phyloP scores from a whole-genome alignment of 2,329 filamentous ascomycete species.

The Pseudocercospora crystallina region DNA sequence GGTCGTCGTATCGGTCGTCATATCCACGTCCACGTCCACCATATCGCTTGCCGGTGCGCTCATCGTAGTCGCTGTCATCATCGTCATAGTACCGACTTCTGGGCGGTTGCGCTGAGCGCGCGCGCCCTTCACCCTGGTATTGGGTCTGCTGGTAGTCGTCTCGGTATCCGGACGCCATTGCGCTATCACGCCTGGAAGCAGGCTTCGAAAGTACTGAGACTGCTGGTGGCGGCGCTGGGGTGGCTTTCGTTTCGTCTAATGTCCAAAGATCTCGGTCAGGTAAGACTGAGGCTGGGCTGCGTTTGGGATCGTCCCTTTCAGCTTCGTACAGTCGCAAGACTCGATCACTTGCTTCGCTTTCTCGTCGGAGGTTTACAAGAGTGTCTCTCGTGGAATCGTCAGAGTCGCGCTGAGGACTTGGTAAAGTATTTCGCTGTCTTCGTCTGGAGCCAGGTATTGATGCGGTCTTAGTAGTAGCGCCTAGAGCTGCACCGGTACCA shows the following conservation, averaged over 20 bases:
- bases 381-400: conserved; percentile 11
- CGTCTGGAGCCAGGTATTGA: conserved; percentile 15
- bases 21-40: conserved; percentile 26
- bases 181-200: conserved; percentile 24
- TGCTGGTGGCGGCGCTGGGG: conserved; percentile 3
- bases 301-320: conserved; percentile 32
- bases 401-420: conserved; percentile 15
- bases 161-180: conserved; percentile 27
- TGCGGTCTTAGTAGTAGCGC: conserved; percentile 3
- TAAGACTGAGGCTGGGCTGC: conserved; percentile 27
- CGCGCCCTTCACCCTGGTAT: conserved; percentile 21
- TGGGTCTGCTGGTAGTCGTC: conserved; percentile 25
- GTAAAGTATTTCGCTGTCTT: conserved; percentile 19
- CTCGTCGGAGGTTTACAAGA: conserved; percentile 22
- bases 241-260: conserved; percentile 7
- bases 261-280: conserved; percentile 17
- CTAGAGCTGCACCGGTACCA: conserved; percentile 2
- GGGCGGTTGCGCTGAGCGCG: conserved; percentile 30
- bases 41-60: conserved; percentile 27
- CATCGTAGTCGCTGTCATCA: conserved; percentile 34
- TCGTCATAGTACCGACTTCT: conserved; percentile 30
- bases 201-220: conserved; percentile 7
- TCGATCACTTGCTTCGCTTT: conserved; percentile 25
- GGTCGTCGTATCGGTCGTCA: conserved; percentile 22
- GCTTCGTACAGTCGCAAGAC: conserved; percentile 31